Base-by-base conservation (phyloP, 768 basidiomycete genomes). In the Mycena haematopus region DNA sequence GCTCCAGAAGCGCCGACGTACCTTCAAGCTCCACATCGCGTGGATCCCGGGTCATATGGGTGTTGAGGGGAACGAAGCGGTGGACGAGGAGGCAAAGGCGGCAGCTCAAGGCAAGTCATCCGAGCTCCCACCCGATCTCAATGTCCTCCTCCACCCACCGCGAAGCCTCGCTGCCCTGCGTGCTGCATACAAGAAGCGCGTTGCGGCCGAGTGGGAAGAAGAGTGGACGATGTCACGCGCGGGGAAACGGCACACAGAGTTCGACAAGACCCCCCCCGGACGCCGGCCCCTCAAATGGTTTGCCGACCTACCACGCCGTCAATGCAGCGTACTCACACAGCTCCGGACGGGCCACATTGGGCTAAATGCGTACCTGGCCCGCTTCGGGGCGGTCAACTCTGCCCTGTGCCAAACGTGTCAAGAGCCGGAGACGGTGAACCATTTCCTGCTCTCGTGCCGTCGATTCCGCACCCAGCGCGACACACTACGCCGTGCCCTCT, bases 41-140 rank as follows among this genome's bases (percentile, higher is more conserved):
- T 58, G 57, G 57, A 35, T 58, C 4, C 49, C 50, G 5, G 57
- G 57, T 6, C 49, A 54, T 31, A 27, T 60, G 44, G 40, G 60
- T 46, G 61, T 68, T 38, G 61, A 68, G 56, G 52, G 65, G 38
- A 65, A 68, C 61, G 52, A 68, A 51, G 53, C 47, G 49, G 61
- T 68, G 53, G 60, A 69, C 15, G 27, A 50, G 31, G 45, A 63
- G 58, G 59, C 57, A 15, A 58, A 58, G 49, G 11, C 14, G n/a
- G 57, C 57, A 1, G 57, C 61, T 4, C 45, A 62, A 27, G 61
- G 55, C 14, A 46, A 50, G 22, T 29, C 38, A 6, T 47, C 35
- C 4, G 19, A 5, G 0, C 53, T 56, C 29, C 46, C 53, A 2
- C 44, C 2, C 33, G 24, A 4, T 3, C 27, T 3, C 47, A 33